Conservation (phyloP, 306 rosid genomes). For the Cicer cuneatum region DNA sequence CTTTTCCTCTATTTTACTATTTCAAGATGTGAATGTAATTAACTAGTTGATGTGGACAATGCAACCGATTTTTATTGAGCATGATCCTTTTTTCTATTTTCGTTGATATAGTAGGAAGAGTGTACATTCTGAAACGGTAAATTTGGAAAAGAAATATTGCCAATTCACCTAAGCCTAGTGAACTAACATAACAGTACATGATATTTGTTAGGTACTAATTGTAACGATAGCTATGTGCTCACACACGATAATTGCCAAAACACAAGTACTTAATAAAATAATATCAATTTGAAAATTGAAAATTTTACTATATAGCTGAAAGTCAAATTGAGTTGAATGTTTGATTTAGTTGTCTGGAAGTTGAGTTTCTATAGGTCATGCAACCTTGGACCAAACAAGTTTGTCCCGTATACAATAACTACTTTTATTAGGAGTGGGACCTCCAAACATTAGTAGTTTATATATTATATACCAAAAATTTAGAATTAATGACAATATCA, state of each 20-base stretch:
- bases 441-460: neutral
- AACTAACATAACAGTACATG: neutral
- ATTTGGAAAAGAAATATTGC: slow-evolving; percentile 27
- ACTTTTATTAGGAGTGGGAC: slow-evolving; percentile 10
- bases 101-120: neutral
- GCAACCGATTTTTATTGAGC: slow-evolving; percentile 49
- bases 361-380: slow-evolving; percentile 35
- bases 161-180: neutral
- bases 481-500: too few relatives aligned
- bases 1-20: slow-evolving; percentile 8
- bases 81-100: slow-evolving; percentile 22
- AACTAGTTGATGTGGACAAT: slow-evolving; percentile 48
- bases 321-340: slow-evolving; percentile 46
- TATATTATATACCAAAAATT: too few relatives aligned
- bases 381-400: slow-evolving; percentile 50
- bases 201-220: slow-evolving; percentile 17
- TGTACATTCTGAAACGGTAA: slow-evolving; percentile 21
- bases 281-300: slow-evolving; percentile 11
- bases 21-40: slow-evolving; percentile 34
- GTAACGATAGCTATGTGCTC: neutral
- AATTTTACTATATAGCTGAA: slow-evolving; percentile 6
- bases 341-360: slow-evolving; percentile 42
- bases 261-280: neutral
- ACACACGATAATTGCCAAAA: neutral
- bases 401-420: slow-evolving; percentile 37